Evolutionary conservation across 202 grass and related monocot species (phyloP), one percentile per base, ranked within the genome.

Genomic region (Bolboschoenoplectus hybrid): DNA sequence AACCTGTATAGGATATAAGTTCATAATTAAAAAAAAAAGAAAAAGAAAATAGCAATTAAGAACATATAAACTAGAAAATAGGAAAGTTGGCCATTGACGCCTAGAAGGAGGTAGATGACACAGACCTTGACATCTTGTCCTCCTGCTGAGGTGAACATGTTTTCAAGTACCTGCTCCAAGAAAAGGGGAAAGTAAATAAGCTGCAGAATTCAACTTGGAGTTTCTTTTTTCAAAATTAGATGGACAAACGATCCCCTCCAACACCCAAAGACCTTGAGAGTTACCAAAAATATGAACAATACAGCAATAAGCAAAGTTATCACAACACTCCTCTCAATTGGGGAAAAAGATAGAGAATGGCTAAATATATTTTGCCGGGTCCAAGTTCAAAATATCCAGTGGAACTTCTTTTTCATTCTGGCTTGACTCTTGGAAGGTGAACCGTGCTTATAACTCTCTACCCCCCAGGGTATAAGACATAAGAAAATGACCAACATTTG

Each of bases 111-210:
- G 39, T 60, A 86, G 61, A 88, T 50, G 16, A 83, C 46, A 43
- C 36, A 67, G 85, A 98, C 97, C 97, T 98, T 90, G 85, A 98
- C 91, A 92, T 98, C 93, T 90, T 81, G 88, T 57, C 93, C 97
- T 81, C 86, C 89, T 63, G 87, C 91, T 41, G 78, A 58, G 7
- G 64, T 81, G 67, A 90, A 94, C 6, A 82, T 82, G 84, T 84
- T 89, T 44, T 84, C 94, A 88, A 98, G 92, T n/a, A 92, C 84
- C 97, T 98, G 90, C 43, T 88, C 81, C 9, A 75, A 60, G 60
- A 84, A 77, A 67, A 75, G 64, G 81, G 81, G 84, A 34, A 94
- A 84, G 58, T 74, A 63, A 36, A 51, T 47, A 35, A 51, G 63
- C 74, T 63, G 41, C 45, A 41, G 58, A 51, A 81, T 75, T 79